Evolutionary conservation across 805 yeast genomes (phyloP).

Genomic region (Saccharomycopsis guyanensis): DNA sequence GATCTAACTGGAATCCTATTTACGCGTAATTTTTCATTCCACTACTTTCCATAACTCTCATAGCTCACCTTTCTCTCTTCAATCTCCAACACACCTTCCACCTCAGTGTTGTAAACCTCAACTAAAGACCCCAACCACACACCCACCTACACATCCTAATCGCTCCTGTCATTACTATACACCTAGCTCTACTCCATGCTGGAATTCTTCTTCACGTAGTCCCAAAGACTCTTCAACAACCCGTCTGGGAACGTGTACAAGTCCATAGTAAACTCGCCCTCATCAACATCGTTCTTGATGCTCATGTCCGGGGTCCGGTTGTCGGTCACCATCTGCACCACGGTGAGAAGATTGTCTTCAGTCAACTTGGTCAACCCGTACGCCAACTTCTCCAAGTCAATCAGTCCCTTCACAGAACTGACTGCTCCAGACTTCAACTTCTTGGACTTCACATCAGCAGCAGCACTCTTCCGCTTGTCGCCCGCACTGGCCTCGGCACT

Average conservation of each 20-base stretch:
- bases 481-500: constrained; percentile 23
- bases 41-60: no score
- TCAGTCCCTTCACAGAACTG: constrained; percentile 54
- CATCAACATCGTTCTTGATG: constrained; percentile 89
- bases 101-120: no score
- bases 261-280: constrained; percentile 97
- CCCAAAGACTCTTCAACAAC: constrained; percentile 87
- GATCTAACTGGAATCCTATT: no score
- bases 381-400: constrained; percentile 87
- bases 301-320: constrained; percentile 93
- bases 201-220: constrained; percentile 72
- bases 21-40: no score
- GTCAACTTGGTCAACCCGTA: constrained; percentile 78
- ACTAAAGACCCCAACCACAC: no score
- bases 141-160: no score
- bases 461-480: constrained; percentile 30
- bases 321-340: constrained; percentile 96
- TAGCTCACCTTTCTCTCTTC: no score
- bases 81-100: no score
- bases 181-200: constrained; percentile 23
- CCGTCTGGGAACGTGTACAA: constrained; percentile 88
- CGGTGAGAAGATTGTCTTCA: constrained; percentile 89
- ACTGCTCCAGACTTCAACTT: constrained; percentile 20
- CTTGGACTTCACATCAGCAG: constrained; percentile 27
- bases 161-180: neutral